phyloP scores from a whole-genome alignment of 768 basidiomycete species.

The Pleurotus giganteus region DNA sequence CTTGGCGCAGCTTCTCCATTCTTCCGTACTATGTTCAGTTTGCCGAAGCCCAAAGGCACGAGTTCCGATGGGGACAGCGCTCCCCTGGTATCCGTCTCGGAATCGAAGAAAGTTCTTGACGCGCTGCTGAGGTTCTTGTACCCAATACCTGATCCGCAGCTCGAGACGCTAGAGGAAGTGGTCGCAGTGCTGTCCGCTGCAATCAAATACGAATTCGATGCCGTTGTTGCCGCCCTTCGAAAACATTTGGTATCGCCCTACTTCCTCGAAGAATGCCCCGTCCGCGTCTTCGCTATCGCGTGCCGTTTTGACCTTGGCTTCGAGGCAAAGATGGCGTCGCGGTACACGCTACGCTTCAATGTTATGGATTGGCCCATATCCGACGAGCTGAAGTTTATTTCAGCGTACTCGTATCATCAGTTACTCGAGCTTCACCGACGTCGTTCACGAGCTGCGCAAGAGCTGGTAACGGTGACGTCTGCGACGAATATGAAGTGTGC shows the following conservation, averaged over 20 bases:
- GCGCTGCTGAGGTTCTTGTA: slow-evolving; percentile 33
- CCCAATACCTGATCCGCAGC: slow-evolving; percentile 25
- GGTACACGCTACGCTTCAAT: slow-evolving; percentile 25
- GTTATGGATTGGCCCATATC: slow-evolving; percentile 39
- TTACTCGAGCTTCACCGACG: slow-evolving; percentile 45
- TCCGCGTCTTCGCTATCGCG: slow-evolving; percentile 32
- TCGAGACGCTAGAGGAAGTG: slow-evolving; percentile 16
- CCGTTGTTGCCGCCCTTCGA: slow-evolving; percentile 21
- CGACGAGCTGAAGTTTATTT: slow-evolving; percentile 49
- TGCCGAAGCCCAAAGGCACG: slow-evolving; percentile 34
- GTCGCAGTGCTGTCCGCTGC: slow-evolving; percentile 27
- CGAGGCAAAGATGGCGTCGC: slow-evolving; percentile 30
- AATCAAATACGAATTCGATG: slow-evolving; percentile 28
- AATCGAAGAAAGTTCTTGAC: slow-evolving; percentile 24
- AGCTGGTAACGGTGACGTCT: slow-evolving; percentile 28
- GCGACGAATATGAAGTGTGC: slow-evolving; percentile 39
- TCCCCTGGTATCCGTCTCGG: slow-evolving; percentile 25
- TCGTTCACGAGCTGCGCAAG: slow-evolving; percentile 37
- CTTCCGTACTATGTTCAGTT: slow-evolving; percentile 45
- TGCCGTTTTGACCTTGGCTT: slow-evolving; percentile 23
- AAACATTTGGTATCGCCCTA: slow-evolving; percentile 21
- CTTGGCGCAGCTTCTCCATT: slow-evolving; percentile 48
- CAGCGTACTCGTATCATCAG: slow-evolving; percentile 46
- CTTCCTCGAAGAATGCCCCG: slow-evolving; percentile 25
- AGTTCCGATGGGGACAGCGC: slow-evolving; percentile 3